Conservation (phyloP, 495 filamentous ascomycete species). For the Xylaria sp. region DNA sequence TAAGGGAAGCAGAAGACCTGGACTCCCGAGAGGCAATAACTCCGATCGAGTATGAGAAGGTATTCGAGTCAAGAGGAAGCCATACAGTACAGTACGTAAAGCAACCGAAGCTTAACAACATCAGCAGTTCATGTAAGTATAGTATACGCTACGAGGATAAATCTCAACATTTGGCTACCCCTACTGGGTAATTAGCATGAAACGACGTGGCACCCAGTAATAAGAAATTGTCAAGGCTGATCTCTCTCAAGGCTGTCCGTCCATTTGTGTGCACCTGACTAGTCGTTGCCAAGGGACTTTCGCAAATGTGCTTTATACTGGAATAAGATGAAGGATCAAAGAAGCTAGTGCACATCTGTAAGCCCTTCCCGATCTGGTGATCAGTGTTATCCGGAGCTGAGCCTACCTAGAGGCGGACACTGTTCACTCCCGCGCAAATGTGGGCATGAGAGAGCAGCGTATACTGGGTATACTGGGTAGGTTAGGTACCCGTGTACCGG, state of each 20-base stretch:
- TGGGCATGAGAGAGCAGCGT: neutral
- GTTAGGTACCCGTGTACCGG: conserved; percentile 2
- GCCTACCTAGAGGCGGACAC: conserved; percentile 22
- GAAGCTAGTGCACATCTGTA: conserved; percentile 26
- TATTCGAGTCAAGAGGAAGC: neutral
- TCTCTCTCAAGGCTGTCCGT: conserved; percentile 26
- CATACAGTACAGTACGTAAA: neutral
- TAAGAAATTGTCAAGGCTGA: conserved; percentile 30
- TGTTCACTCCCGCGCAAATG: conserved; percentile 22
- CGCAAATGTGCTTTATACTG: conserved; percentile 20
- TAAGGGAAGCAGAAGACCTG: conserved; percentile 12
- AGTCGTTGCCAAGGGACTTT: conserved; percentile 18
- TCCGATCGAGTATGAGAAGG: conserved; percentile 12
- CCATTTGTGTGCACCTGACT: conserved; percentile 3
- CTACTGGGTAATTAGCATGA: conserved; percentile 21
- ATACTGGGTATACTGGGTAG: neutral
- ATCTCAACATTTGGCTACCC: conserved; percentile 14
- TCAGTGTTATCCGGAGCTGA: conserved; percentile 28
- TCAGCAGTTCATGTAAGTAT: conserved; percentile 6
- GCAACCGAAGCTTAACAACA: neutral
- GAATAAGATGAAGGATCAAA: conserved; percentile 28
- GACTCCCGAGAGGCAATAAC: conserved; percentile 19
- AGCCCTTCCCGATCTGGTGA: conserved; percentile 28
- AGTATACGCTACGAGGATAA: conserved; percentile 1
- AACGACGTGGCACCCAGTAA: conserved; percentile 29